These are phyloP conservation scores for Talaromyces sp. DNA, from an alignment of 2,329 filamentous ascomycete genomes.

Conservation along the genomic window DNA sequence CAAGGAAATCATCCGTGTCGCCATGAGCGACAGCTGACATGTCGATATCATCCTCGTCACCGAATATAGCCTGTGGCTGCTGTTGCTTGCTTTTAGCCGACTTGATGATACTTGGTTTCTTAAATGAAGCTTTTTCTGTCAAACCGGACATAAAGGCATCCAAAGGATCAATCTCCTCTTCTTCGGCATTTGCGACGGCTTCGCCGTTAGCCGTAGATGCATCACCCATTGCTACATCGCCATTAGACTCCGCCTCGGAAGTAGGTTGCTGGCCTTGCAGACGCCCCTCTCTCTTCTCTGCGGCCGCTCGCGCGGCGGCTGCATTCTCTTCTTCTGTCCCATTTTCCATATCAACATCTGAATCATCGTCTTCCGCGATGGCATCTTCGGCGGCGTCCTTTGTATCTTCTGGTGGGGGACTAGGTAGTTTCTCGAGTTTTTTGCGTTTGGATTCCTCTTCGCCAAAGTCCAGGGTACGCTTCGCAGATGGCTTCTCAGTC, in stretches of 20 bases:
- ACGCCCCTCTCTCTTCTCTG: slow-evolving; percentile 73
- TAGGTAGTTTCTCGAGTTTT: slow-evolving; percentile 86
- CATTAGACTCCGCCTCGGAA: slow-evolving; percentile 24
- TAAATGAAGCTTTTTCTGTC: slow-evolving; percentile 46
- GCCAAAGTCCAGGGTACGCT: slow-evolving; percentile 75
- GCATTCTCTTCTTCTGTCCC: slow-evolving; percentile 83
- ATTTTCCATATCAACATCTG: slow-evolving; percentile 69
- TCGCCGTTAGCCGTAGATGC: slow-evolving; percentile 34
- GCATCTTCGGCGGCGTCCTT: slow-evolving; percentile 48
- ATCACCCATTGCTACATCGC: slow-evolving; percentile 29
- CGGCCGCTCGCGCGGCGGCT: slow-evolving; percentile 76
- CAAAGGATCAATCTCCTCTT: slow-evolving; percentile 74
- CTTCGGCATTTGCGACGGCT: slow-evolving; percentile 37
- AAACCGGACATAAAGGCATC: slow-evolving; percentile 93
- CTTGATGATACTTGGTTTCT: slow-evolving; percentile 32
- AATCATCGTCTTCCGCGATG: slow-evolving; percentile 57
- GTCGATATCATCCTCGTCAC: slow-evolving; percentile 69
- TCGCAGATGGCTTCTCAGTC: slow-evolving; percentile 60
- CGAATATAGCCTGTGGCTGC: slow-evolving; percentile 80
- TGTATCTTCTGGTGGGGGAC: slow-evolving; percentile 61
- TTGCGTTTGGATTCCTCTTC: slow-evolving; percentile 83
- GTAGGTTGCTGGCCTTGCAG: slow-evolving; percentile 42
- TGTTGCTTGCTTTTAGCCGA: slow-evolving; percentile 50
- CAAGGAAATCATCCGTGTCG: slow-evolving; percentile 59
- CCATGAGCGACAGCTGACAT: slow-evolving; percentile 57